Percentiles rank a stretch among this genome's conserved stretches.
phyloP scores from a whole-genome alignment of 805 yeast species.

The Metschnikowia gelsemii region DNA sequence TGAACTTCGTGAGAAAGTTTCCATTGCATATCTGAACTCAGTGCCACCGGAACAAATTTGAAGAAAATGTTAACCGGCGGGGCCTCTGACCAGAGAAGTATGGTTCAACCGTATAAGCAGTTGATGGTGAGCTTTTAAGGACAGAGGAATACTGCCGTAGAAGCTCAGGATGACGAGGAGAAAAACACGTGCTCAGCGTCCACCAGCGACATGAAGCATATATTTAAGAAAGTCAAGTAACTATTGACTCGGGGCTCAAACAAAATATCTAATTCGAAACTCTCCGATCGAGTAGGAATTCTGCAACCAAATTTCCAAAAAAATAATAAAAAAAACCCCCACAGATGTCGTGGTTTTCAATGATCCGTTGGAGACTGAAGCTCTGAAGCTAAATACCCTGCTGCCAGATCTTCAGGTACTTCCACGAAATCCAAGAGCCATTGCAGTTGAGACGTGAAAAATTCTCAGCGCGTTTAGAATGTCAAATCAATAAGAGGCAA shows the following conservation, averaged over 20 bases:
- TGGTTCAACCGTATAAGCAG: conserved; percentile 48
- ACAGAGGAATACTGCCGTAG: conserved; percentile 57
- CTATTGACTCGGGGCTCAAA: conserved; percentile 30
- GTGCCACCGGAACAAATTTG: conserved; percentile 62
- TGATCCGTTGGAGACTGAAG: too few relatives aligned
- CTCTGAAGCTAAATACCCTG: too few relatives aligned
- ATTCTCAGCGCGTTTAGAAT: too few relatives aligned
- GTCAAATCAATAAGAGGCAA: too few relatives aligned
- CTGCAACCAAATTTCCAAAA: too few relatives aligned
- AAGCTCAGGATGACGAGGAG: conserved; percentile 51
- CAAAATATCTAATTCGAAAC: neutral
- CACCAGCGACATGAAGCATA: conserved; percentile 67
- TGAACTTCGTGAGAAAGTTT: conserved; percentile 50
- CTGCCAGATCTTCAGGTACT: too few relatives aligned
- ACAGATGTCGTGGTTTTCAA: too few relatives aligned
- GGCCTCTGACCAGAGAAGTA: conserved; percentile 25
- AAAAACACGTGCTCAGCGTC: conserved; percentile 67
- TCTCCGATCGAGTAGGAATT: too few relatives aligned
- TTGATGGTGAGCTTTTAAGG: conserved; percentile 58
- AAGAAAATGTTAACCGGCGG: conserved; percentile 48
- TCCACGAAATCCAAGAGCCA: too few relatives aligned
- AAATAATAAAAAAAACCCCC: too few relatives aligned
- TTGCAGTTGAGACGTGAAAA: too few relatives aligned
- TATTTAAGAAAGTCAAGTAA: conserved; percentile 57
- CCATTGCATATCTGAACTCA: conserved; percentile 59